Percentiles rank a stretch among this genome's conserved stretches.
These are phyloP conservation scores for Ophiostoma sp. DNA, from an alignment of 2,329 filamentous ascomycete genomes.

Conservation along the genomic window DNA sequence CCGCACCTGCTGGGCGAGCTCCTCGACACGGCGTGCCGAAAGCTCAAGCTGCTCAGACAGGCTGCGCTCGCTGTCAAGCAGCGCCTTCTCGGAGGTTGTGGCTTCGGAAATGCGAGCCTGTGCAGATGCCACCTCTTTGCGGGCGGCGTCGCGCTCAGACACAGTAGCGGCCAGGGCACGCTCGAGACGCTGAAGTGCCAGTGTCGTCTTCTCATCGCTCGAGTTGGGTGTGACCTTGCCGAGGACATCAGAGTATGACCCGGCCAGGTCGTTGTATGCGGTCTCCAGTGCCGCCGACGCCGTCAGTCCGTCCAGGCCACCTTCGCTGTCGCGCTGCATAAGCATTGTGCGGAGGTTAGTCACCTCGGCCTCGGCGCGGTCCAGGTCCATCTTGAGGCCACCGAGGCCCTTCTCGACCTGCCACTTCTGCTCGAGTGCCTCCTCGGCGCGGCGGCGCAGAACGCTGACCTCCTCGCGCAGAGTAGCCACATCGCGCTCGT, in stretches of 20 bases:
- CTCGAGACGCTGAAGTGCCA: constrained; percentile 61
- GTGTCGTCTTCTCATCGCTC: constrained; percentile 53
- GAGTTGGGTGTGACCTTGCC: constrained; percentile 58
- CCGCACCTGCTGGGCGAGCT: constrained; percentile 71
- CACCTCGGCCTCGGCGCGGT: constrained; percentile 91
- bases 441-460: constrained; percentile 80
- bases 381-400: constrained; percentile 79
- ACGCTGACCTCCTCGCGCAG: constrained; percentile 79
- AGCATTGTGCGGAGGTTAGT: constrained; percentile 72
- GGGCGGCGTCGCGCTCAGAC: constrained; percentile 66
- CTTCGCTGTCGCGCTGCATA: constrained; percentile 73
- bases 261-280: constrained; percentile 70
- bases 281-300: constrained; percentile 67
- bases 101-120: constrained; percentile 56
- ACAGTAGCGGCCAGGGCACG: constrained; percentile 63
- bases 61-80: constrained; percentile 54
- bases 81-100: constrained; percentile 50
- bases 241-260: constrained; percentile 61
- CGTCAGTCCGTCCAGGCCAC: constrained; percentile 37
- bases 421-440: constrained; percentile 93
- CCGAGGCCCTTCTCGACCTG: constrained; percentile 34
- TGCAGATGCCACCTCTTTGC: constrained; percentile 58
- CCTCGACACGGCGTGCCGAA: constrained; percentile 67
- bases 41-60: constrained; percentile 65
- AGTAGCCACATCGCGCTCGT: constrained; percentile 73